These are phyloP conservation scores for Cercophora samala DNA, from an alignment of 495 filamentous ascomycete species.

Conservation along the genomic window DNA sequence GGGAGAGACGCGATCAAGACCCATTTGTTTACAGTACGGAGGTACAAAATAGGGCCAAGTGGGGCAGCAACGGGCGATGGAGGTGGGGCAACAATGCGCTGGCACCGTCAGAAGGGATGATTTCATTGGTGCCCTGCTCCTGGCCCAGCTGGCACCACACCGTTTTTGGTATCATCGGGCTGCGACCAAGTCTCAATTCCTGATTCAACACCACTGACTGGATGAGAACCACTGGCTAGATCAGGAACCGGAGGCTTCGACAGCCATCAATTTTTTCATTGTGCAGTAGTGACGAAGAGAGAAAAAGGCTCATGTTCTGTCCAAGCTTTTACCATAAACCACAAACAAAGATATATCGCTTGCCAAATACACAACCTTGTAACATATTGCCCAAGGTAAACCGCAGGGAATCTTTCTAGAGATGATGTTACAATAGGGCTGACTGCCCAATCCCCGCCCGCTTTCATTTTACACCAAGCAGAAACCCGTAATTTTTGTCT, in stretches of 20 bases:
- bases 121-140: neutral
- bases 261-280: neutral
- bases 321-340: neutral
- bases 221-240: neutral
- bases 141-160: neutral
- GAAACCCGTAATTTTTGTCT: neutral
- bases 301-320: neutral
- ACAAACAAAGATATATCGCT: constrained; percentile 1
- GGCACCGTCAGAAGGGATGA: neutral
- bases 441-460: neutral
- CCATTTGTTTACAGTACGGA: constrained; percentile 26
- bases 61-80: constrained; percentile 12
- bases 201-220: neutral
- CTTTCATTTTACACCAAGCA: neutral
- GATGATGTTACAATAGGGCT: neutral
- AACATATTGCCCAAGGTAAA: neutral
- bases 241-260: neutral
- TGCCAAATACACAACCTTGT: constrained; percentile 1
- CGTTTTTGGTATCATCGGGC: neutral
- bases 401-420: neutral
- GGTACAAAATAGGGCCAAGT: constrained; percentile 20
- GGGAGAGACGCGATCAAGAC: constrained; percentile 17
- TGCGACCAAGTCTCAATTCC: neutral
- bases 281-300: neutral
- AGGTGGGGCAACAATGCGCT: neutral